phyloP scores from a whole-genome alignment of 768 basidiomycete species.

The Psilocybe cyanescens region DNA sequence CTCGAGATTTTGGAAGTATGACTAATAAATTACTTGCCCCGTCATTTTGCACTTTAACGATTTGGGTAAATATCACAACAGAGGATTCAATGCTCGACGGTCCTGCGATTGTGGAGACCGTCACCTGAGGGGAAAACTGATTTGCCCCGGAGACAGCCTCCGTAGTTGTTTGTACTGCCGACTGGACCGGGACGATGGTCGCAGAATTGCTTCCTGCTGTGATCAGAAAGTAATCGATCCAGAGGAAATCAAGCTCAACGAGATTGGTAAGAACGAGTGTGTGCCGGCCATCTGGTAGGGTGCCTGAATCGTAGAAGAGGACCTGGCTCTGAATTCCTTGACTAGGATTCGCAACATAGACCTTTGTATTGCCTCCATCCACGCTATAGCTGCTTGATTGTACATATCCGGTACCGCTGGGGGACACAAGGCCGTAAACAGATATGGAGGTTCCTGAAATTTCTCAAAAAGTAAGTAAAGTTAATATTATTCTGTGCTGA shows the following conservation, averaged over 20 bases:
- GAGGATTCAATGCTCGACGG: background rate
- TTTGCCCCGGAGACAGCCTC: too few relatives aligned
- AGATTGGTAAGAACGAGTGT: slow-evolving; percentile 3
- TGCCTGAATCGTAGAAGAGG: slow-evolving; percentile 10
- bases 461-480: too few relatives aligned
- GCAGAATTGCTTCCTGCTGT: background rate
- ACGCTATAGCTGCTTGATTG: slow-evolving; percentile 10
- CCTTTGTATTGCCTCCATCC: background rate
- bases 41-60: background rate
- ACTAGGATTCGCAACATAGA: background rate
- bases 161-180: too few relatives aligned
- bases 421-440: slow-evolving; percentile 10
- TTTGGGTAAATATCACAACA: background rate
- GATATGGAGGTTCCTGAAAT: slow-evolving; percentile 10
- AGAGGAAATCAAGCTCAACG: slow-evolving; percentile 10
- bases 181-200: too few relatives aligned
- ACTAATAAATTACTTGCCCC: too few relatives aligned
- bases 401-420: background rate
- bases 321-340: background rate
- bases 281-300: slow-evolving; percentile 6
- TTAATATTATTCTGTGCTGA: too few relatives aligned
- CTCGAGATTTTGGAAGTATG: background rate
- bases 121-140: background rate
- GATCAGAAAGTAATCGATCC: slow-evolving; percentile 11
- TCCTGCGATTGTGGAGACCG: background rate